These are phyloP conservation scores for Candida khao-thaluensis DNA, from an alignment of 805 yeast genomes.

Conservation along the genomic window DNA sequence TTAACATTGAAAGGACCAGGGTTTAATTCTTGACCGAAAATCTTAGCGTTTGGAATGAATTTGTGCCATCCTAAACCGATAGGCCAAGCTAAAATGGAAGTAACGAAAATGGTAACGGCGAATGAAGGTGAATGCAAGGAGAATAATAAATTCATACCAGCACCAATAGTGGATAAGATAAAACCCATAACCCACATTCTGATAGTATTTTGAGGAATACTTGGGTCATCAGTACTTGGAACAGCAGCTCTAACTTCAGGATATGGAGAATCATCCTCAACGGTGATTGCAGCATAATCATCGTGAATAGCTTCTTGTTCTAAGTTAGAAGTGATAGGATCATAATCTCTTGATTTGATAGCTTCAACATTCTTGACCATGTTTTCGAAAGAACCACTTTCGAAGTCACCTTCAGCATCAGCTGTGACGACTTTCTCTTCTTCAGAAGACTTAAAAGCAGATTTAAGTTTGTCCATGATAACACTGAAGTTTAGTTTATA, in stretches of 20 bases:
- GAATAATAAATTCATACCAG: conserved; percentile 60
- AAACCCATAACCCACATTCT: conserved; percentile 55
- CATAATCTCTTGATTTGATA: conserved; percentile 31
- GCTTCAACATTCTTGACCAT: conserved; percentile 13
- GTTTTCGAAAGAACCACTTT: not conserved
- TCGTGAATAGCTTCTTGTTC: conserved; percentile 24
- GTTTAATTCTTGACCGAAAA: conserved; percentile 15
- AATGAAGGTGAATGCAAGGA: conserved; percentile 56
- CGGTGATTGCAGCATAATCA: conserved; percentile 41
- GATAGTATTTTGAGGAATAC: conserved; percentile 49
- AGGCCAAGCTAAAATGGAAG: conserved; percentile 62
- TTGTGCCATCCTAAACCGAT: conserved; percentile 52
- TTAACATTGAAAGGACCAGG: conserved; percentile 26
- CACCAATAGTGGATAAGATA: conserved; percentile 52
- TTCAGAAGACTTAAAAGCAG: conserved; percentile 5
- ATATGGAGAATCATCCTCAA: conserved; percentile 49
- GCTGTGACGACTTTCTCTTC: conserved; percentile 3
- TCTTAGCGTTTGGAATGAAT: conserved; percentile 27
- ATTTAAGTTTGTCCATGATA: conserved; percentile 13
- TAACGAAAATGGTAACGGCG: conserved; percentile 48
- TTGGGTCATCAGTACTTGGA: conserved; percentile 51
- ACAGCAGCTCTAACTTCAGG: conserved; percentile 68
- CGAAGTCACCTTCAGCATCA: conserved; percentile 6
- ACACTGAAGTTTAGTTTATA: no score
- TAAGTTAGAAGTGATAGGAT: conserved; percentile 30